A percentile compares a stretch with the other conserved stretches of the same genome.
These are phyloP conservation scores for Hericium alpestre DNA, from an alignment of 768 basidiomycete species.

Conservation along the genomic window DNA sequence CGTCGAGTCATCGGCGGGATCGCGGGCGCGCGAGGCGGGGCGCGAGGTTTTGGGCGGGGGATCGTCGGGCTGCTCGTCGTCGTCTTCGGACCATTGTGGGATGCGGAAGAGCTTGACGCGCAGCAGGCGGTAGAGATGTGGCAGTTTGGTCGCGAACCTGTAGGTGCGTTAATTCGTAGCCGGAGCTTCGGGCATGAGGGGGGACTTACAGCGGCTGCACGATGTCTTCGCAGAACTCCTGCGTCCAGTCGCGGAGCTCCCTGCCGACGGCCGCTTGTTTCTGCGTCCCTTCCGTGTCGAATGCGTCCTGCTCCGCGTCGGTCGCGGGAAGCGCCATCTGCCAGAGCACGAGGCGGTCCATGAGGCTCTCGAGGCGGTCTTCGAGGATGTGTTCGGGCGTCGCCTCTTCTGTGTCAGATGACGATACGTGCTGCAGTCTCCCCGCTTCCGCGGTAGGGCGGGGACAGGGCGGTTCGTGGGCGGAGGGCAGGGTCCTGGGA, in stretches of 20 bases:
- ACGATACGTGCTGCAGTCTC: constrained; percentile 16
- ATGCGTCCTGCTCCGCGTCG: no score
- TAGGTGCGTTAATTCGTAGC: not conserved
- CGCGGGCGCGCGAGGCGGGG: not conserved
- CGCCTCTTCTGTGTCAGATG: constrained; percentile 4
- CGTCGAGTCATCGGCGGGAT: not conserved
- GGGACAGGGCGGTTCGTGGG: no score
- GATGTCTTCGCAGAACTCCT: constrained; percentile 54
- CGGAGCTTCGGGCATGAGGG: not conserved
- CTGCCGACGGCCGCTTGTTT: constrained; percentile 6
- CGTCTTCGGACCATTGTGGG: no score
- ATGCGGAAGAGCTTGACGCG: no score
- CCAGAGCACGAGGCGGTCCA: no score
- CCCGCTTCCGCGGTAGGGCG: constrained; percentile 7
- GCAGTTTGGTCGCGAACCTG: constrained; percentile 1
- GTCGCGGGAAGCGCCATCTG: no score
- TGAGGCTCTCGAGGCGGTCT: no score
- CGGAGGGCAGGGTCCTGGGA: no score
- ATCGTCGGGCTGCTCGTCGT: constrained; percentile 3
- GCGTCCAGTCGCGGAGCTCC: constrained; percentile 53
- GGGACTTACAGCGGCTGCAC: constrained; percentile 52
- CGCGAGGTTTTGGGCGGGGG: no score
- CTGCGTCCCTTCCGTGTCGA: no score
- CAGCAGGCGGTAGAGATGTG: constrained; percentile 13
- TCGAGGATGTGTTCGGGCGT: no score